Evolutionary conservation across 106 monocot species (phyloP), one percentile per base, ranked within the genome.

Genomic region (Dioscorea alata): DNA sequence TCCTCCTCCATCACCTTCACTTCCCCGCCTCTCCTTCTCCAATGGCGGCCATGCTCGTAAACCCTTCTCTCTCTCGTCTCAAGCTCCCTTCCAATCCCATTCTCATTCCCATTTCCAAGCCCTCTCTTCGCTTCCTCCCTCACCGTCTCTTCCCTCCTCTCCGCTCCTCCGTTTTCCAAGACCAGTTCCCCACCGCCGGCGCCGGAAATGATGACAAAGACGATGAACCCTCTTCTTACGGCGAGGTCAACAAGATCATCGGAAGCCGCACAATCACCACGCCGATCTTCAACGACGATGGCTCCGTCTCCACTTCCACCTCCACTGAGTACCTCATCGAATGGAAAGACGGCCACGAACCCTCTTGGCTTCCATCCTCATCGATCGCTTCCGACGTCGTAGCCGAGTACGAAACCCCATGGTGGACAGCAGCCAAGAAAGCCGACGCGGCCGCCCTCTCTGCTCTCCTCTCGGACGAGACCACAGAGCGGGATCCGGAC

Each of bases 341-440:
- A 60, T 77, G 77, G 76, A 77, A 77, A 35, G 82, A 82, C 73
- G 77, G 77, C 34, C 77, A 82, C 60, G 64, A 20, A 3, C 72
- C 81, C 6, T 81, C 81, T 18, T 81, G 81, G 81, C 57, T 76
- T 53, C 76, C 76, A 7, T 49, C 75, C 62, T 5, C 67, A 19
- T 53, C 53, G 62, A 71, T 81, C 67, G 76, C 81, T 42, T 67
- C 81, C 25, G 81, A 81, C 68, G 76, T 81, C 60, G 66, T 81
- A 16, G 81, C 81, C 9, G 81, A 81, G 68, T 81, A 76, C 63
- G 81, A 76, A 67, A 81, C 81, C 16, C 81, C 81, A 6, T 81
- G 81, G 81, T 76, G 81, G 81, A 76, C 58, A 23, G 81, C 81
- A 49, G 76, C 81, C 23, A 71, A 72, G 63, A 76, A 76, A 49